Evolutionary conservation across 805 yeast genomes (phyloP), one percentile per base, ranked within the genome.

Genomic region (Candida chauliodis): DNA sequence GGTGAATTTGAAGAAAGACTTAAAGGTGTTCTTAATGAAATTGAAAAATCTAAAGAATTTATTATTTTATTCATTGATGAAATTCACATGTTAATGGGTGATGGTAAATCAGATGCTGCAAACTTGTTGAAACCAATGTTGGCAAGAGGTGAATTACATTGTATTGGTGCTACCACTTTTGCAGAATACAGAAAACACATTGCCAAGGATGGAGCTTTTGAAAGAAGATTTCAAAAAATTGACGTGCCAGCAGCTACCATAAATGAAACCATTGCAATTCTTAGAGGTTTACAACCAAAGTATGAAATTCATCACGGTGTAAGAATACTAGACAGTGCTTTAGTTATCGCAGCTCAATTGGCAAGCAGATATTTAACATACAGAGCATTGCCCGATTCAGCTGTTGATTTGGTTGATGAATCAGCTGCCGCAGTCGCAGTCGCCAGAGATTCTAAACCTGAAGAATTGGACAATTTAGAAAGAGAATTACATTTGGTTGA

Each of bases 21-120:
- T 56, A 93, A 93, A 67, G 98, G 98, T 50, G 98, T 93, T 21
- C 73, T 93, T 58, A 88, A 81, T 58, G 99, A 93, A 55, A 86
- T 93, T 53, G 95, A 88, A 61, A 84, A 88, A 51, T 81, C 95
- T 1, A 81, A 82, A 52, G 84, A 79, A 34, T 75, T 89, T 78
- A 88, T 93, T 48, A 81, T 93, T 47, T 73, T 93, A 42, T 93
- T 93, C 69, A 86, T 93, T 53, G 99, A 93, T 67, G 99, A 93
- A 66, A 93, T 93, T 59, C 99, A 93, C 67, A 93, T 93, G 97
- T 78, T 93, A 50, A 93, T 93, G 99, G 99, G 99, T 52, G 96
- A 93, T 59, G 99, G 99, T 59, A 93, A 90, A 66, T 80, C 85
- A 46, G 99, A 93, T 61, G 96, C 95, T 30, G 99, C 99, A 28